phyloP scores from a whole-genome alignment of 129 eudicot species.

The Helianthus annuus region DNA sequence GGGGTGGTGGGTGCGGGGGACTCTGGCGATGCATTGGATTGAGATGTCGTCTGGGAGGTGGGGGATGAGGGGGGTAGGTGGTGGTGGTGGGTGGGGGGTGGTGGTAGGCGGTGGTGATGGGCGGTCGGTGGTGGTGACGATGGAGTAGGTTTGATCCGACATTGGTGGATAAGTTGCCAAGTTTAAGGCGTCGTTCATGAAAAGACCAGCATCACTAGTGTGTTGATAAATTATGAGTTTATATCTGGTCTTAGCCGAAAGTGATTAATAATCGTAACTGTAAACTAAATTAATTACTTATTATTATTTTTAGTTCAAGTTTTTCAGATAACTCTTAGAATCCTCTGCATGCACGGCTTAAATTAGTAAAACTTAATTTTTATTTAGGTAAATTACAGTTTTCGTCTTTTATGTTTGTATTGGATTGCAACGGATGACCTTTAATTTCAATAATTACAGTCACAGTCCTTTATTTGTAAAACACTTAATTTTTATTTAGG shows the following conservation, averaged over 20 bases:
- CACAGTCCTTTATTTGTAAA: too few species aligned
- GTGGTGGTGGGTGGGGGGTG: constrained; percentile 30
- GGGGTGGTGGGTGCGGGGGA: constrained; percentile 64
- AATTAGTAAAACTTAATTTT: too few species aligned
- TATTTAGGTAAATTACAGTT: too few species aligned
- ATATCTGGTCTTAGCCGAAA: background rate
- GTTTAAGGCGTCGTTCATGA: background rate
- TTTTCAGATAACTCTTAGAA: too few species aligned
- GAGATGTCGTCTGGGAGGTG: constrained; percentile 77
- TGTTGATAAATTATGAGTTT: too few species aligned
- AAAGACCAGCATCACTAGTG: background rate
- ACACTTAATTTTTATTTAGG: too few species aligned
- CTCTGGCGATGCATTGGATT: constrained; percentile 76
- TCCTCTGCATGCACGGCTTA: too few species aligned
- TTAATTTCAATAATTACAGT: too few species aligned
- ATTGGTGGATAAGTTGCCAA: constrained; percentile 30
- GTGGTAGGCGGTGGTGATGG: constrained; percentile 31
- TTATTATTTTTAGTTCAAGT: too few species aligned
- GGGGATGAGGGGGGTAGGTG: constrained; percentile 46
- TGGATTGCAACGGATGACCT: too few species aligned
- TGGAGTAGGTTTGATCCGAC: constrained; percentile 35
- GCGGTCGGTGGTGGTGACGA: constrained; percentile 18
- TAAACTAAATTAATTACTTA: too few species aligned
- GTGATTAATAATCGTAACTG: background rate
- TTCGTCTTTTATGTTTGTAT: too few species aligned